phyloP scores from a whole-genome alignment of 1,139 yeast species.

The Lodderomyces orthopsilosis region DNA sequence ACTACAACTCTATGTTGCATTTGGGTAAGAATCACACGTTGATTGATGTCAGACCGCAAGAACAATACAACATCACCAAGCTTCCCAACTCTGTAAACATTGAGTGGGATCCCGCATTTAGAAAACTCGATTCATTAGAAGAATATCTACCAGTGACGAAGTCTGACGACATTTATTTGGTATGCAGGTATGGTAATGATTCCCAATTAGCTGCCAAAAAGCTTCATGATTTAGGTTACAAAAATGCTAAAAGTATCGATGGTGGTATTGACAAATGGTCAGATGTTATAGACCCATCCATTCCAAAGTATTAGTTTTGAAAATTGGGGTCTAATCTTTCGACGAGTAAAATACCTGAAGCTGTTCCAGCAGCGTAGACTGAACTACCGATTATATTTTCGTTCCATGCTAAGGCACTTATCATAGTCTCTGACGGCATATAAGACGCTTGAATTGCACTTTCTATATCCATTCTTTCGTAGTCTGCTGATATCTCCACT shows the following conservation, averaged over 20 bases:
- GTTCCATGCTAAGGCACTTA: slow-evolving; percentile 64
- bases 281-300: slow-evolving; percentile 50
- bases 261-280: slow-evolving; percentile 84
- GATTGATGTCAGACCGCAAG: slow-evolving; percentile 79
- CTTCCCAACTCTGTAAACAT: slow-evolving; percentile 62
- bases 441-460: slow-evolving; percentile 29
- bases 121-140: slow-evolving; percentile 23
- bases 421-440: slow-evolving; percentile 52
- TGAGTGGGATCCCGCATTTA: slow-evolving; percentile 52
- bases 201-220: slow-evolving; percentile 73
- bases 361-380: slow-evolving; percentile 63
- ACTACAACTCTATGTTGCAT: slow-evolving; percentile 22
- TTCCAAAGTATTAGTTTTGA: slow-evolving; percentile 62
- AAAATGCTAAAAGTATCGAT: slow-evolving; percentile 58
- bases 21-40: slow-evolving; percentile 22
- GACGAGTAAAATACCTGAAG: slow-evolving; percentile 63
- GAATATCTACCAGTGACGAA: slow-evolving; percentile 22
- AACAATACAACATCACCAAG: slow-evolving; percentile 68
- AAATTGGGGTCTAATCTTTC: slow-evolving; percentile 47
- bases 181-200: slow-evolving; percentile 91
- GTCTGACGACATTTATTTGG: slow-evolving; percentile 36
- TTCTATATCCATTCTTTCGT: slow-evolving; percentile 29
- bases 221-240: slow-evolving; percentile 49
- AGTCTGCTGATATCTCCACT: slow-evolving; percentile 26
- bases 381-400: slow-evolving; percentile 51